Evolutionary conservation across 495 filamentous ascomycete species (phyloP).

Genomic region (Aspergillus wentii): DNA sequence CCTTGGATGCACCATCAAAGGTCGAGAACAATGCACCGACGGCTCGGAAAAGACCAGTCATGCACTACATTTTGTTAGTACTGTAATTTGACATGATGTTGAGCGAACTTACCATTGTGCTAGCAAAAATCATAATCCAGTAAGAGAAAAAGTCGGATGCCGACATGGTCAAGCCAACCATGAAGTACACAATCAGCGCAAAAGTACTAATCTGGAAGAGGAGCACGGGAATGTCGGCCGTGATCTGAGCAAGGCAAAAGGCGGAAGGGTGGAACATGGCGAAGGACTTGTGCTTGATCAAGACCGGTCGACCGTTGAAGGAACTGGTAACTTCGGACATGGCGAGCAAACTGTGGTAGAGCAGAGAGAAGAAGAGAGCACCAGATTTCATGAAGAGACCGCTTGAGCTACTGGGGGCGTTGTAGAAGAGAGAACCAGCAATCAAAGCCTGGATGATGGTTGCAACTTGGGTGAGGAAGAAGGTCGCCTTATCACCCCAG

Average conservation of each 20-base stretch:
- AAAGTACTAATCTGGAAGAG: conserved; percentile 63
- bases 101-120: conserved; percentile 21
- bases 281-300: conserved; percentile 72
- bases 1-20: conserved; percentile 50
- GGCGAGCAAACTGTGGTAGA: conserved; percentile 71
- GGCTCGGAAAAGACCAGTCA: conserved; percentile 51
- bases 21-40: conserved; percentile 46
- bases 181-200: conserved; percentile 69
- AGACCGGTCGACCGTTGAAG: conserved; percentile 62
- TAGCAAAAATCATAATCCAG: conserved; percentile 39
- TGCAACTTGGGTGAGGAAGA: conserved; percentile 53
- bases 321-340: conserved; percentile 68
- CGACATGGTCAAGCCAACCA: conserved; percentile 47
- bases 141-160: conserved; percentile 49
- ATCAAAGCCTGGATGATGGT: conserved; percentile 38
- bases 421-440: conserved; percentile 39
- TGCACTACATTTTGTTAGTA: conserved; percentile 10
- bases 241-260: conserved; percentile 63
- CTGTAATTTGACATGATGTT: conserved; percentile 4
- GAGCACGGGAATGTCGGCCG: conserved; percentile 64
- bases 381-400: conserved; percentile 52
- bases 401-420: conserved; percentile 30
- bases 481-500: conserved; percentile 56
- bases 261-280: conserved; percentile 72
- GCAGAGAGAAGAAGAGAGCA: conserved; percentile 65